These are phyloP conservation scores for Colletotrichum cereale DNA, from an alignment of 2,329 filamentous ascomycete species.

Conservation along the genomic window DNA sequence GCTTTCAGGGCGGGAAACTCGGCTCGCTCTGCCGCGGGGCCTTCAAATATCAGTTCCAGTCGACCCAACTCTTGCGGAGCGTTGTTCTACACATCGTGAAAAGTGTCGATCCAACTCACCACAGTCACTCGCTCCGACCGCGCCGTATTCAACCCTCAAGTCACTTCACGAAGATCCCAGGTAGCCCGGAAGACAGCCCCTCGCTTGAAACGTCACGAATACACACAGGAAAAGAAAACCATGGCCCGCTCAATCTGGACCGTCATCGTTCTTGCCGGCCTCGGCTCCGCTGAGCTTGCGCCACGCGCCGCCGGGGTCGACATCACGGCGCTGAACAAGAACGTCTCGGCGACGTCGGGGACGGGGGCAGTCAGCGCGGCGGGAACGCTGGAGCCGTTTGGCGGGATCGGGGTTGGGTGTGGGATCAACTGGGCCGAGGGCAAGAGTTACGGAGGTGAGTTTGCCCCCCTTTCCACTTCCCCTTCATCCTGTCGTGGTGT, in stretches of 20 bases:
- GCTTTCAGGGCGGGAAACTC: not conserved
- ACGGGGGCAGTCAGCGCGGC: conserved; percentile 32
- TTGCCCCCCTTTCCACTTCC: not conserved
- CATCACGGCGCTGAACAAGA: conserved; percentile 33
- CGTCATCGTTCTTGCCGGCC: conserved; percentile 9
- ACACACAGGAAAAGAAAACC: not conserved
- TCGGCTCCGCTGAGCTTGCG: conserved; percentile 5
- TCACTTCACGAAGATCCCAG: not conserved
- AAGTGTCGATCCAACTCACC: not conserved
- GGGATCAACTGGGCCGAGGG: conserved; percentile 33
- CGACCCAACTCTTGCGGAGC: not conserved
- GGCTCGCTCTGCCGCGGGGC: too few species aligned
- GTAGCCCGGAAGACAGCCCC: too few species aligned
- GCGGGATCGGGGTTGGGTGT: conserved; percentile 28
- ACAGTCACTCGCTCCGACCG: conserved; percentile 7
- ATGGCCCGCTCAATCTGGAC: conserved; percentile 15
- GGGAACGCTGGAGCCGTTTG: conserved; percentile 29
- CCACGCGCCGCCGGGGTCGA: conserved; percentile 18
- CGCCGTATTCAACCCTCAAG: not conserved
- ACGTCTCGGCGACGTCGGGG: conserved; percentile 23
- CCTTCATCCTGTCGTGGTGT: not conserved
- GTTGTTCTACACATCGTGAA: not conserved
- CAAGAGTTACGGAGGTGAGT: conserved; percentile 30
- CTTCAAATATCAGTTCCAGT: not conserved
- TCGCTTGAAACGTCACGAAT: not conserved